Conservation (phyloP, 2,329 filamentous ascomycete species). For the Ophiostoma australiae region DNA sequence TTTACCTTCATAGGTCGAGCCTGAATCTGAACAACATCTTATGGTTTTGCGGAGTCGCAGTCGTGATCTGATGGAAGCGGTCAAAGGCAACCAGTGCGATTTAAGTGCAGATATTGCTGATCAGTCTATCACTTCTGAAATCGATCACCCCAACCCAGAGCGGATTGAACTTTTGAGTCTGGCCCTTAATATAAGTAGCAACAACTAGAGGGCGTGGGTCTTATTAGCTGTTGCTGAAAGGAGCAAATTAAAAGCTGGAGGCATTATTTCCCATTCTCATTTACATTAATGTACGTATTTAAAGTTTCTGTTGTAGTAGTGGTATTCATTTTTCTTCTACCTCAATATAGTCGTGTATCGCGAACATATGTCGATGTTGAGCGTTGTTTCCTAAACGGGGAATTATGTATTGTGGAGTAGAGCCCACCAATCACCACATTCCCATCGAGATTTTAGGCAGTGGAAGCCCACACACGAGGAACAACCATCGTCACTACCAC, state of each 20-base stretch:
- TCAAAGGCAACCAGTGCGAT: not conserved
- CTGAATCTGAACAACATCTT: not conserved
- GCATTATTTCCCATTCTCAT: too few species aligned
- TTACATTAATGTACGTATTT: too few species aligned
- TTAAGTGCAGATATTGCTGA: not conserved
- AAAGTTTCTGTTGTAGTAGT: too few species aligned
- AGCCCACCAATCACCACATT: not conserved
- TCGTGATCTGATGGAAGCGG: not conserved
- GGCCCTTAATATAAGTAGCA: too few species aligned
- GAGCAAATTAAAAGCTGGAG: too few species aligned
- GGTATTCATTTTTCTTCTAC: too few species aligned
- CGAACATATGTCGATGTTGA: not conserved
- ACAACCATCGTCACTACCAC: not conserved
- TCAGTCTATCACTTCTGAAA: too few species aligned
- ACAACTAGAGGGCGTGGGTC: too few species aligned
- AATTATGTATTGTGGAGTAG: not conserved
- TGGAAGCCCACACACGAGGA: not conserved
- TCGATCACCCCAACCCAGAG: too few species aligned
- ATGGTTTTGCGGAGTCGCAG: not conserved
- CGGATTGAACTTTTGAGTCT: too few species aligned
- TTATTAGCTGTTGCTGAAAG: too few species aligned
- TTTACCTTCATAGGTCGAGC: not conserved
- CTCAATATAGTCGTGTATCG: not conserved
- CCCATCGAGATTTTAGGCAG: not conserved
- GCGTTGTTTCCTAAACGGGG: not conserved